Evolutionary conservation across 179 eudicot species (phyloP).

Genomic region (Silene vulgaris): DNA sequence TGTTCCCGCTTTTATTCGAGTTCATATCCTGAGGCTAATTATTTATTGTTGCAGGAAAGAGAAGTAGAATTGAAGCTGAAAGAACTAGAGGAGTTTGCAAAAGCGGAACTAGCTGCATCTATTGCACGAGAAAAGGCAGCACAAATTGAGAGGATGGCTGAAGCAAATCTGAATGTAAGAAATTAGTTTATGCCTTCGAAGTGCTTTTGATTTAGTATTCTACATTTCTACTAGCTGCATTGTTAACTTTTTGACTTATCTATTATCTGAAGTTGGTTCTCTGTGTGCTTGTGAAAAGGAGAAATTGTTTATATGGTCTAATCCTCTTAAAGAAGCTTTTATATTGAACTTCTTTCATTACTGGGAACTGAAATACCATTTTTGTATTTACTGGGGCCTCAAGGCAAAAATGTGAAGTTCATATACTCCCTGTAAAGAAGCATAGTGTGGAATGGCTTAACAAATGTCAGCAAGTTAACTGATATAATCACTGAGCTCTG

Average conservation of each 20-base stretch:
- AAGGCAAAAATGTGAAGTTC: too few species aligned
- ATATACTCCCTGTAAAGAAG: too few species aligned
- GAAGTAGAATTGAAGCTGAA: conserved; percentile 54
- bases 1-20: not conserved
- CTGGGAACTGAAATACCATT: not conserved
- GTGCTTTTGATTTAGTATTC: conserved; percentile 2
- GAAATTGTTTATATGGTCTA: not conserved
- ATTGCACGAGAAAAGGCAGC: conserved; percentile 89
- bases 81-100: conserved; percentile 63
- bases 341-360: conserved; percentile 3
- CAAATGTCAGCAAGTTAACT: too few species aligned
- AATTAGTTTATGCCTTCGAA: conserved; percentile 10
- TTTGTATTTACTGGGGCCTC: not conserved
- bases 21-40: conserved; percentile 13
- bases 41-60: conserved; percentile 50
- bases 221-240: not conserved
- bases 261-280: not conserved
- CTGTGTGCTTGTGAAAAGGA: not conserved
- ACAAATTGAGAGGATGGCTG: conserved; percentile 83
- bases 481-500: too few species aligned
- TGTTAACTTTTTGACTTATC: not conserved
- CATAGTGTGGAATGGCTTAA: too few species aligned
- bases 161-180: conserved; percentile 84
- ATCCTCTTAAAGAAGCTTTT: not conserved
- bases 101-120: conserved; percentile 81